Percentiles rank a stretch among this genome's conserved stretches.
phyloP scores from a whole-genome alignment of 495 filamentous ascomycete species.

The Hyaloscypha bicolor region DNA sequence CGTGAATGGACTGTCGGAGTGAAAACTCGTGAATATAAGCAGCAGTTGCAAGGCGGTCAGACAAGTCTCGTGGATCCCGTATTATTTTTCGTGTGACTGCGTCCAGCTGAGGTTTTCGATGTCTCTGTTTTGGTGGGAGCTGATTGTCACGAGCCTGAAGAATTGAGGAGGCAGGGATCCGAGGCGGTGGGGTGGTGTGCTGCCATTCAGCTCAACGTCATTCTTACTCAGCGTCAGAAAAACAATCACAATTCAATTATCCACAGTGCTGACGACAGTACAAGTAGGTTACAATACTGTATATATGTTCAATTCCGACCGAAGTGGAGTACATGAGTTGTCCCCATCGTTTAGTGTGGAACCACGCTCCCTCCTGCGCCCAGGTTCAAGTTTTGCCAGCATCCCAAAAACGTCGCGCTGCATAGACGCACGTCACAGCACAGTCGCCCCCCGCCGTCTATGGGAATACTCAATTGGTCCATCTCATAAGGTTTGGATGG shows the following conservation, averaged over 20 bases:
- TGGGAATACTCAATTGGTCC: not conserved
- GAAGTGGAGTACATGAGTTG: constrained; percentile 2
- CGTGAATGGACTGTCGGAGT: not conserved
- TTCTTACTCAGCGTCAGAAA: constrained; percentile 1
- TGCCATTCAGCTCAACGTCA: constrained; percentile 1
- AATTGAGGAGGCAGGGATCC: constrained; percentile 8
- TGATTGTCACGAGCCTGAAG: constrained; percentile 4
- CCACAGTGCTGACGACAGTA: not conserved
- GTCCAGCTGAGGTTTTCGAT: constrained; percentile 5
- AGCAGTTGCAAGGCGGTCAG: not conserved
- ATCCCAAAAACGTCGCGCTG: not conserved
- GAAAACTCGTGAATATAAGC: not conserved
- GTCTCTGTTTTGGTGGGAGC: constrained; percentile 4
- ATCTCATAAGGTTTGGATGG: not conserved
- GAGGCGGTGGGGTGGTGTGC: not conserved
- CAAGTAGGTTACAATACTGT: not conserved
- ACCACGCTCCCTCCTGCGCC: not conserved
- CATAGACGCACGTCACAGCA: constrained; percentile 3
- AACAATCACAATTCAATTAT: not conserved
- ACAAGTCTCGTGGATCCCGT: not conserved
- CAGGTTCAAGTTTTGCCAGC: not conserved
- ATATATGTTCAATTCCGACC: not conserved
- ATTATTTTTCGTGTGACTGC: constrained; percentile 5
- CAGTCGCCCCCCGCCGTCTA: not conserved
- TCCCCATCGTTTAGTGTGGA: not conserved